Conservation (phyloP, 805 yeast genomes). For the Candida hungchunana region DNA sequence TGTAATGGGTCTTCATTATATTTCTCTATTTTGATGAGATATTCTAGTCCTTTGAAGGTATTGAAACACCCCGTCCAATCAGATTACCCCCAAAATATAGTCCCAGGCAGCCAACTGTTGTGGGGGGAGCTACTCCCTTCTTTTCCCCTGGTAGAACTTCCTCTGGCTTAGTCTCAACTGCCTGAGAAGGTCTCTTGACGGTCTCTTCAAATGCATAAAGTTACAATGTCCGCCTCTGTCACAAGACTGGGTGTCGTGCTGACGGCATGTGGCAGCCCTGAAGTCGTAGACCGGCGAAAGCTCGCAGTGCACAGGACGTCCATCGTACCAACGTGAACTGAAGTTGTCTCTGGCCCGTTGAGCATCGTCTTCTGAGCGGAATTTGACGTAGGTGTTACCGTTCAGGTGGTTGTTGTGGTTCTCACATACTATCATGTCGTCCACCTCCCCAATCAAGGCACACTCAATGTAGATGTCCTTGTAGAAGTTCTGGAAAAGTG, state of each 20-base stretch:
- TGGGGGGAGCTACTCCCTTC: no score
- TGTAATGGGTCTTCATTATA: no score
- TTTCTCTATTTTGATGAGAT: no score
- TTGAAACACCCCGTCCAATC: no score
- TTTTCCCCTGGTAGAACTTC: constrained; percentile 20
- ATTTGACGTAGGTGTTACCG: constrained; percentile 81
- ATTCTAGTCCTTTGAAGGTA: no score
- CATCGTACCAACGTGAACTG: constrained; percentile 79
- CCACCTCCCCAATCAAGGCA: constrained; percentile 46
- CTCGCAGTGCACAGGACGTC: constrained; percentile 75
- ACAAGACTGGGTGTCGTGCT: constrained; percentile 60
- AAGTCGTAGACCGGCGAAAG: constrained; percentile 70
- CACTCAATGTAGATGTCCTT: constrained; percentile 69
- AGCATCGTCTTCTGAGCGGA: constrained; percentile 53
- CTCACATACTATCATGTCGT: constrained; percentile 70
- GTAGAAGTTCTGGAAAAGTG: constrained; percentile 56
- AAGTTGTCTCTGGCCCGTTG: constrained; percentile 52
- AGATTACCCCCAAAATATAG: no score
- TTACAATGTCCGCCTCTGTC: constrained; percentile 82
- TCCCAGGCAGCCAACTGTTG: no score
- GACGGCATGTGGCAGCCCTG: constrained; percentile 70
- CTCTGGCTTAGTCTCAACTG: constrained; percentile 41
- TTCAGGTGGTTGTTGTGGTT: constrained; percentile 77
- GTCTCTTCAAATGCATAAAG: constrained; percentile 73
- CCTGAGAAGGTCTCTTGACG: constrained; percentile 39